Evolutionary conservation across 2,329 filamentous ascomycete genomes (phyloP), one percentile per base, ranked within the genome.

Genomic region (Xylariaceae sp.): DNA sequence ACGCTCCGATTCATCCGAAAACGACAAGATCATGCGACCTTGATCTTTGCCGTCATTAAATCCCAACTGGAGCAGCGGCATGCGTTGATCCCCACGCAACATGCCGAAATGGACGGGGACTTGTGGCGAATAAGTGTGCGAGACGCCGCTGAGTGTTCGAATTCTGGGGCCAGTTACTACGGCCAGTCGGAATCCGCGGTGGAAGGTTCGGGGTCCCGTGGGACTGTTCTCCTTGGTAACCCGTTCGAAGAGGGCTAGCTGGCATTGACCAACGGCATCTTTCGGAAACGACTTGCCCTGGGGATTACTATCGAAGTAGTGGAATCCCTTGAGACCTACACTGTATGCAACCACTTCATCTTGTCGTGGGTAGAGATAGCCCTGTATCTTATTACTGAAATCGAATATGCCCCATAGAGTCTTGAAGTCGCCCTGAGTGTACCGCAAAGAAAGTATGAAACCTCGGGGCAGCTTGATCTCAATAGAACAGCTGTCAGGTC

Each of bases 351-450:
- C 74, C 1, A 78, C 78, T 74, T 97, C 92, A 55, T 90, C 88
- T 35, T 80, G 78, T 47, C 85, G 82, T 5, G 86, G 84, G 42
- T 85, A 84, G 48, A 96, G 78, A 55, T 85, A 89, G 30, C 81
- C 80, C 68, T 92, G 88, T 1, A 93, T 84, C 67, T 89, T 90
- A 64, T 82, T 83, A 30, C 88, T 90, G 71, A 95, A 93, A 61
- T 96, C 90, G 65, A 92, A 90, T 73, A 95, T 90, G 66, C 85
- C 88, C 84, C 88, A 92, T 9, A 96, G 75, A 63, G 83, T 86
- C 62, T 87, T 84, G 75, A 89, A 96, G 70, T 96, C 90, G n/a
- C 82, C 77, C 67, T 92, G 88, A 11, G 80, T 80, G 70, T 92
- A 86, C 63, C 88, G 85, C 15, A 94, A 76, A 17, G 82, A 83